Evolutionary conservation across 1,284 basidiomycete species (phyloP).

Genomic region (Trichosporon inkin): DNA sequence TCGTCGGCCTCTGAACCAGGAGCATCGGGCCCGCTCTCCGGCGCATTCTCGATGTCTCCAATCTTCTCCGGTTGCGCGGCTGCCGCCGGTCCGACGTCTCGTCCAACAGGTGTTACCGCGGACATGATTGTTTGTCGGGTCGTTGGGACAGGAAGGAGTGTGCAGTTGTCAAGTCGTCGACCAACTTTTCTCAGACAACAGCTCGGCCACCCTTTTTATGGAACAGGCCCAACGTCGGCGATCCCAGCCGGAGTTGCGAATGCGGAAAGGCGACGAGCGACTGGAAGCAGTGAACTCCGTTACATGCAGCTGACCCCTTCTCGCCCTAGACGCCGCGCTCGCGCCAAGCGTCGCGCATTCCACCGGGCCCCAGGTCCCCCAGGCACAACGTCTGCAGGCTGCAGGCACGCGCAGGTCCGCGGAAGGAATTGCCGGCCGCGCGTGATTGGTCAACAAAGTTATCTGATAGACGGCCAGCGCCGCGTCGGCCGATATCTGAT

Average conservation of each 20-base stretch:
- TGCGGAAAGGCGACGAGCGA: neutral
- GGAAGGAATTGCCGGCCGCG: neutral
- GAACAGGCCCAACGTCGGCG: neutral
- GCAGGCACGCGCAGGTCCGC: neutral
- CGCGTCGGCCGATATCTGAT: constrained; percentile 8
- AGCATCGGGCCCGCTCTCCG: neutral
- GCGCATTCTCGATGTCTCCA: neutral
- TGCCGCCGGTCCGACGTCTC: neutral
- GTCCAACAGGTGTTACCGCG: neutral
- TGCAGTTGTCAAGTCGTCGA: neutral
- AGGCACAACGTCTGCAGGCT: neutral
- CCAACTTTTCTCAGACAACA: no score
- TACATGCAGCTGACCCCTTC: neutral
- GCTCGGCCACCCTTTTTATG: neutral
- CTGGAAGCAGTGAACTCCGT: no score
- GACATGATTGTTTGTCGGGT: neutral
- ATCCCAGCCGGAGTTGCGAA: neutral
- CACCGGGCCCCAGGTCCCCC: neutral
- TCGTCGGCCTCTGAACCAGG: neutral
- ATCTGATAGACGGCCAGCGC: constrained; percentile 5
- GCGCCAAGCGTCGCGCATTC: neutral
- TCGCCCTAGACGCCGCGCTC: neutral
- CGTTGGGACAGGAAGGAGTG: neutral
- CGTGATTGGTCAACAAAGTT: neutral
- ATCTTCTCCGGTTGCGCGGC: neutral